Conservation (phyloP, 2,329 filamentous ascomycete species). For the Chrysoporthe puriensis region DNA sequence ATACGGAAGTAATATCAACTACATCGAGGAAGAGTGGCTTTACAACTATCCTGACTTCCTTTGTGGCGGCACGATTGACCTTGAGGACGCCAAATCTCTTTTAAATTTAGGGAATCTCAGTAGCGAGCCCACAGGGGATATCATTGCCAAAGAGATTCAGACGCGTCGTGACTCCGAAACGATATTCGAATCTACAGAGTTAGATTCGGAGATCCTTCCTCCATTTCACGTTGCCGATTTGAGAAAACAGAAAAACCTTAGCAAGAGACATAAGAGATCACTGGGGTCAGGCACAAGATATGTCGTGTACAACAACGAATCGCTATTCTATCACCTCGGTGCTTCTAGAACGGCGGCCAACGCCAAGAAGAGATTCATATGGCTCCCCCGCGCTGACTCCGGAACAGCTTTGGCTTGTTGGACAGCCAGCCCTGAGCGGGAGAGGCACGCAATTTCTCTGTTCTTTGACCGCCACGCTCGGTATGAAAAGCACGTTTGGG, state of each 20-base stretch:
- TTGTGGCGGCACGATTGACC: background rate
- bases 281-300: too few species aligned
- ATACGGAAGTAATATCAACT: slow-evolving; percentile 25
- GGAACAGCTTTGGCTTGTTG: slow-evolving; percentile 5
- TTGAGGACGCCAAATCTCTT: background rate
- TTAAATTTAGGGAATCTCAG: background rate
- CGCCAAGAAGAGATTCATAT: slow-evolving; percentile 1
- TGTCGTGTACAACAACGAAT: background rate
- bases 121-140: background rate
- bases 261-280: background rate
- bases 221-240: background rate
- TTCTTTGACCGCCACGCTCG: slow-evolving; percentile 34
- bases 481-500: slow-evolving; percentile 32
- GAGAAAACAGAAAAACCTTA: background rate
- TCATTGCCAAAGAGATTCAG: background rate
- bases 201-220: background rate
- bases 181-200: too few species aligned
- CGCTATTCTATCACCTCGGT: background rate
- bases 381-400: background rate
- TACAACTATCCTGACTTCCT: slow-evolving; percentile 30
- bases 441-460: slow-evolving; percentile 21
- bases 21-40: slow-evolving; percentile 31
- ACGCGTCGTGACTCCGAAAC: too few species aligned
- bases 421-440: slow-evolving; percentile 5
- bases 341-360: background rate